Evolutionary conservation across 257 asterid genomes (phyloP), one percentile per base, ranked within the genome.

Genomic region (Gardenia jasminoides): DNA sequence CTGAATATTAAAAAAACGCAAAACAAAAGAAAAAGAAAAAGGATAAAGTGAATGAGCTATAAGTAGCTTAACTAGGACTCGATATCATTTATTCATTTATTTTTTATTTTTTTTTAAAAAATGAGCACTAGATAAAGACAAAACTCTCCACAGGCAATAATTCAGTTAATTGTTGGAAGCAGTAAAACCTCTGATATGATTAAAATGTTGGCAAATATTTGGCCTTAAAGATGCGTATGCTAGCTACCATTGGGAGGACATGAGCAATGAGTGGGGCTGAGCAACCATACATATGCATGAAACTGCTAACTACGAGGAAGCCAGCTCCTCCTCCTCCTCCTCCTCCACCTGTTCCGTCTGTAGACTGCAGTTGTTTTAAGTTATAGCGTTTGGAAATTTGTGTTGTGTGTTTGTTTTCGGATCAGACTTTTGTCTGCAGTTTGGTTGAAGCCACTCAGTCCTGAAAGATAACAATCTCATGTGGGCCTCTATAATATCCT

Each of bases 401-500:
- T 70, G 74, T 69, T 69, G 74, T 70, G 74, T 70, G 58, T 43
- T 56, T 6, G 56, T 70, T 70, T 70, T 70, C 58, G 56, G n/a
- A 70, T 70, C 36, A 70, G 58, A n/a, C 22, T 43, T 70, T 44
- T 70, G 74, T 41, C 74, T 41, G 74, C 56, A 43, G 74, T 41
- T 69, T 43, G 54, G 74, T 43, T 47, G 58, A 58, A 17, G 66
- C 24, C 26, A 54, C 36, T 22, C 72, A 52, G 59, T 33, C 12
- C 36, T 43, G 58, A 70, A 4, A 44, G 74, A 70, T n/a, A 70
- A 10, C 58, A 70, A 70, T 70, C 58, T 70, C 24, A 10, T 44
- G 58, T 70, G 75, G 75, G 24, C 75, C 75, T 70, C 31, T 7
- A 7, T 58, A 36, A 7, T 58, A 36, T 36, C 2, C 41, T 36